phyloP scores from a whole-genome alignment of 441 rosid genomes.

The Euphorbia corollata region DNA sequence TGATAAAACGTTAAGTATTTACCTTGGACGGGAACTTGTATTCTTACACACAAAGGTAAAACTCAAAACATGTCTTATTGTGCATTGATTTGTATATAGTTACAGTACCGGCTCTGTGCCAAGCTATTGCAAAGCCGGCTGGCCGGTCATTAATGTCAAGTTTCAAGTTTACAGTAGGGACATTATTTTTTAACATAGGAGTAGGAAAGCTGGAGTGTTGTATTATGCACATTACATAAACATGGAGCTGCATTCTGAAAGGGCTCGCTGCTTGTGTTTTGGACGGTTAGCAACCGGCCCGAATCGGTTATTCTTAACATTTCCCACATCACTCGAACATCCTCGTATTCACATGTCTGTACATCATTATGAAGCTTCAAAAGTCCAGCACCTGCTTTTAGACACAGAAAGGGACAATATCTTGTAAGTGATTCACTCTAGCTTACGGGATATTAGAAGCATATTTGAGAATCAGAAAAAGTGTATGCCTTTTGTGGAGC shows the following conservation, averaged over 20 bases:
- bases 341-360: slow-evolving; percentile 52
- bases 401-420: no score
- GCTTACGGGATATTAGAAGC: no score
- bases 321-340: slow-evolving; percentile 76
- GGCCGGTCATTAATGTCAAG: slow-evolving; percentile 11
- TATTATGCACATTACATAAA: slow-evolving; percentile 25
- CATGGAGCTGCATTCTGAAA: slow-evolving; percentile 29
- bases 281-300: slow-evolving; percentile 31
- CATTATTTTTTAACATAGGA: slow-evolving; percentile 16
- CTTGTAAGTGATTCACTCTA: neutral
- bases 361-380: slow-evolving; percentile 56
- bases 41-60: no score
- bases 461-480: no score
- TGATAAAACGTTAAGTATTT: no score
- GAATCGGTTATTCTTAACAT: slow-evolving; percentile 44
- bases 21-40: no score
- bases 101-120: slow-evolving; percentile 29
- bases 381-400: slow-evolving; percentile 43
- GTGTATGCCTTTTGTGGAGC: no score
- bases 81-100: no score
- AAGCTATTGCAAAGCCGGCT: slow-evolving; percentile 30
- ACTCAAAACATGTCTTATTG: no score
- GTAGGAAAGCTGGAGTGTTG: slow-evolving; percentile 1
- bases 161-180: slow-evolving; percentile 4
- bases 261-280: slow-evolving; percentile 37